Evolutionary conservation across 1,284 basidiomycete species (phyloP), one percentile per base, ranked within the genome.

Genomic region (Cryptococcus floricola): DNA sequence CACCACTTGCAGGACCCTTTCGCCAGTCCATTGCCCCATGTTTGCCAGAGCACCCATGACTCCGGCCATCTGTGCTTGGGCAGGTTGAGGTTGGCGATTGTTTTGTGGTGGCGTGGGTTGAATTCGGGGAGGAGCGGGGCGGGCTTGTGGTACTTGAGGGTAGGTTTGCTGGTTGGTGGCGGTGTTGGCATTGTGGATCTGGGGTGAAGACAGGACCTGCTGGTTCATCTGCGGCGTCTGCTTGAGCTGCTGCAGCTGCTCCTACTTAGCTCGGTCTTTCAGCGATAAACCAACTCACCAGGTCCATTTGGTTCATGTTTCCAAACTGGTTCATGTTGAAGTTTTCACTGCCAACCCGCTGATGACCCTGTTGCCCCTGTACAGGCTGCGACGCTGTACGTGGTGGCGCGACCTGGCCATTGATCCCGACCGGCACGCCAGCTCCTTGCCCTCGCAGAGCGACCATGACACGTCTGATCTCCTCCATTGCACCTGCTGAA

Each of bases 191-290:
- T 52, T 57, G 2, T 38, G 23, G 16, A 42, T 52, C 43, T 59
- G 58, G n/a, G 61, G 61, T 10, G 61, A 62, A 19, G 53, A 5
- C 23, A 57, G 53, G 4, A 56, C 55, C 37, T 51, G 53, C 44
- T 51, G 53, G 12, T 34, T 16, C 50, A 57, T 57, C 45, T 62
- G 57, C 19, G 61, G 61, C 9, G 61, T 62, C 19, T 59, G 54
- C 19, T 59, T 59, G 50, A 59, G 50, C 42, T 59, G 57, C 39
- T 59, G 57, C 4, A 59, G 53, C 52, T 56, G 19, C 34, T 7
- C 31, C 27, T 23, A 4, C 34, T 38, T n/a, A 52, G 23, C 53
- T 18, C 27, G 27, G 37, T 13, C 23, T 19, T 34, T 28, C 34
- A 45, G 10, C 37, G 37, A 8, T 16, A 34, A 43, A 14, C 10